Conservation (phyloP, 2,329 filamentous ascomycete species). For the Pseudopyrenochaeta lycopersici region DNA sequence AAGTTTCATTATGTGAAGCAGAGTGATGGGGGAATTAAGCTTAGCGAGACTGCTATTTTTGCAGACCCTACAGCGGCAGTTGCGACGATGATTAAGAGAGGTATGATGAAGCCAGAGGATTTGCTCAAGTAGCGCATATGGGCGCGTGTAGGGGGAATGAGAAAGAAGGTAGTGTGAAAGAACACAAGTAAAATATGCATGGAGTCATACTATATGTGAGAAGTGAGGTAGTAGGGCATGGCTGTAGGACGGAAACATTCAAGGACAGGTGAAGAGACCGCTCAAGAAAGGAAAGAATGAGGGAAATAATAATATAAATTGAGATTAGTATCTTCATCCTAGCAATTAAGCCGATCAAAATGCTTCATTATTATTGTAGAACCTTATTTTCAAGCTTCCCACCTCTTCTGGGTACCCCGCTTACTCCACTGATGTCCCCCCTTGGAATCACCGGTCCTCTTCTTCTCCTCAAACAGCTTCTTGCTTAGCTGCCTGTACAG, state of each 20-base stretch:
- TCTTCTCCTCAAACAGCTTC: slow-evolving; percentile 69
- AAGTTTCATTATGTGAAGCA: slow-evolving; percentile 13
- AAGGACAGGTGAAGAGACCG: too few relatives aligned
- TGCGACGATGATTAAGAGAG: slow-evolving; percentile 18
- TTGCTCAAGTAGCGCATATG: slow-evolving; percentile 12
- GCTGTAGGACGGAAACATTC: too few relatives aligned
- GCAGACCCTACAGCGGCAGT: slow-evolving; percentile 15
- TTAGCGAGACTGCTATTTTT: slow-evolving; percentile 11
- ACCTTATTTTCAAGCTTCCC: slow-evolving; percentile 8
- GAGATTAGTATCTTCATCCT: too few relatives aligned
- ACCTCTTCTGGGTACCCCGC: slow-evolving; percentile 30
- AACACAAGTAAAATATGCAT: too few relatives aligned
- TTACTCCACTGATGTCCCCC: slow-evolving; percentile 59
- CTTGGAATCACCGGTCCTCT: slow-evolving; percentile 52
- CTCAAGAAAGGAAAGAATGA: too few relatives aligned
- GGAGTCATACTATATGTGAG: too few relatives aligned
- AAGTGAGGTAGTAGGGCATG: too few relatives aligned
- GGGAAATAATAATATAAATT: too few relatives aligned
- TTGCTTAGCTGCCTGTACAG: slow-evolving; percentile 71
- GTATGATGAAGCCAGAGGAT: slow-evolving; percentile 24
- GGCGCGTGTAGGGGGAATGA: too few relatives aligned
- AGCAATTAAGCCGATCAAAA: too few relatives aligned
- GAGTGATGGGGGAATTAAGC: slow-evolving; percentile 3
- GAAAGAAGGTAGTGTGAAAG: too few relatives aligned
- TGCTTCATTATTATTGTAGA: too few relatives aligned